A percentile compares a stretch with the other conserved stretches of the same genome.
These are phyloP conservation scores for Clavariopsis aquatica DNA, from an alignment of 495 filamentous ascomycete species.

Conservation along the genomic window DNA sequence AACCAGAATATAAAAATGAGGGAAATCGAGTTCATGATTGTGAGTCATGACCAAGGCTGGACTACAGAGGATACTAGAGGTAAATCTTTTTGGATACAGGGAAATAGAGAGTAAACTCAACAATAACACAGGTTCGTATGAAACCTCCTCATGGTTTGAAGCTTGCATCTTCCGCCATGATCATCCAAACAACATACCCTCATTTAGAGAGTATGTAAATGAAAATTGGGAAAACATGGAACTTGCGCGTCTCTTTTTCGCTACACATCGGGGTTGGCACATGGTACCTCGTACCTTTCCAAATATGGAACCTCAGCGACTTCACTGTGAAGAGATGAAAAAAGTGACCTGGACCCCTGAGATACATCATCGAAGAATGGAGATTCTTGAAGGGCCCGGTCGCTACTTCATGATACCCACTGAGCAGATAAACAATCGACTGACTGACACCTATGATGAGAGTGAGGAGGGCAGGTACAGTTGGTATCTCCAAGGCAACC, in stretches of 20 bases:
- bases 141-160: slow-evolving; percentile 22
- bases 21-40: slow-evolving; percentile 14
- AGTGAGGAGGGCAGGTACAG: neutral
- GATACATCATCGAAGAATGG: neutral
- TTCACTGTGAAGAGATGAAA: slow-evolving; percentile 4
- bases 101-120: neutral
- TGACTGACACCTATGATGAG: neutral
- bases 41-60: slow-evolving; percentile 19
- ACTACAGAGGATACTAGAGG: slow-evolving; percentile 7
- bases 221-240: neutral
- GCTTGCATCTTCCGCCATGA: slow-evolving; percentile 4
- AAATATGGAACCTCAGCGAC: neutral
- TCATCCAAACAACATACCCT: neutral
- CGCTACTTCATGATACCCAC: neutral
- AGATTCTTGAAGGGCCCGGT: neutral
- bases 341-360: neutral
- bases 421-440: neutral
- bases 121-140: neutral
- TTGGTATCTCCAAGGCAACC: slow-evolving; percentile 19
- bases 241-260: neutral
- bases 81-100: neutral
- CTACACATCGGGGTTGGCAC: neutral
- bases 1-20: slow-evolving; percentile 2
- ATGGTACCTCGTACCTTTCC: neutral
- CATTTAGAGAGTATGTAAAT: neutral